Percentiles rank a stretch among this genome's conserved stretches.
Evolutionary conservation across 108 stramenopile genomes (phyloP).

Genomic region (Nitzschia palea): DNA sequence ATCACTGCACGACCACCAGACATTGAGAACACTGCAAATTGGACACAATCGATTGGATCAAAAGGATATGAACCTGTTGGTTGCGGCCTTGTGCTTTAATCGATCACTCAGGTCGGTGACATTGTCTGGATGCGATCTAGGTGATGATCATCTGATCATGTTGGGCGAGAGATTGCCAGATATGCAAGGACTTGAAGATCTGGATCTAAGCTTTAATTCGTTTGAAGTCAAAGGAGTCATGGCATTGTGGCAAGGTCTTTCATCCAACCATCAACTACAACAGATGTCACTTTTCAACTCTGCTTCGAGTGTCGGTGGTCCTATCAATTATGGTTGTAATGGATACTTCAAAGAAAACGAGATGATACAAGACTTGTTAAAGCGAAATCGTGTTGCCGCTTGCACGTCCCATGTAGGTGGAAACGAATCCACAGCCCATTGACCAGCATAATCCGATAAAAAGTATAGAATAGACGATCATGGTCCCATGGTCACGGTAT

Average conservation of each 20-base stretch:
- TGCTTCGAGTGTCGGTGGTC: constrained; percentile 5
- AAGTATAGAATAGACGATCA: too few relatives aligned
- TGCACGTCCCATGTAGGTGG: too few relatives aligned
- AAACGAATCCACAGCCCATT: too few relatives aligned
- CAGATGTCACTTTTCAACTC: constrained; percentile 6
- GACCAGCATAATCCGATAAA: too few relatives aligned
- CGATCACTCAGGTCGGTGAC: background rate
- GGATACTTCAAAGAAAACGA: constrained; percentile 1
- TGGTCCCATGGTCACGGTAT: too few relatives aligned
- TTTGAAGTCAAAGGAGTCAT: background rate
- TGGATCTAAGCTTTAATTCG: constrained; percentile 10
- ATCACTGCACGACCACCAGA: background rate
- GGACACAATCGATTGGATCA: constrained; percentile 1
- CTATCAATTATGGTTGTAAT: constrained; percentile 1
- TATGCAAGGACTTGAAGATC: background rate
- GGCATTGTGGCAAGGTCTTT: background rate
- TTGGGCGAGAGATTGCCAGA: background rate
- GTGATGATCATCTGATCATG: background rate
- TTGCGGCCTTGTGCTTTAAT: background rate
- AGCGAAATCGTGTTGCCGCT: background rate
- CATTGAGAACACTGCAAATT: background rate
- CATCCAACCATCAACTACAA: background rate
- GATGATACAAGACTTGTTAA: background rate
- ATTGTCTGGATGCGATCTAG: constrained; percentile 7
- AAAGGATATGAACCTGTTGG: background rate